Evolutionary conservation across 2,329 filamentous ascomycete species (phyloP).

Genomic region (Trichophyton equinum): DNA sequence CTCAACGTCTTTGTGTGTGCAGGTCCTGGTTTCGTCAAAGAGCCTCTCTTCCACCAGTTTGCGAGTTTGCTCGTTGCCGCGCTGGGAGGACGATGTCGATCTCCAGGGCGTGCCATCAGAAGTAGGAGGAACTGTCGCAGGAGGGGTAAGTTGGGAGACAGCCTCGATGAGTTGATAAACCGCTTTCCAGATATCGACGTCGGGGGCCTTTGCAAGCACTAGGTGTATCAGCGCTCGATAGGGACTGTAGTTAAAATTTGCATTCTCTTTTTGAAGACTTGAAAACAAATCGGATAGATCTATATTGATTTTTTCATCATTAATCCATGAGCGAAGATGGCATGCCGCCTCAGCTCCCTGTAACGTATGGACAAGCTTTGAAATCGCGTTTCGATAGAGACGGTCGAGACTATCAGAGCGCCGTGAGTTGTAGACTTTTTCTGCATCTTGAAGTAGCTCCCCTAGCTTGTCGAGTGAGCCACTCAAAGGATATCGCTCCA

Average conservation of each 20-base stretch:
- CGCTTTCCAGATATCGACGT: too few species aligned
- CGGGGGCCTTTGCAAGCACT: slow-evolving; percentile 10
- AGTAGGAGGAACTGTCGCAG: too few species aligned
- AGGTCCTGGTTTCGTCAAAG: slow-evolving; percentile 14
- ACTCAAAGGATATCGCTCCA: slow-evolving; percentile 7
- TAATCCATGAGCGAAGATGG: slow-evolving; percentile 7
- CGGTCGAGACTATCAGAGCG: slow-evolving; percentile 5
- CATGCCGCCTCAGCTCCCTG: slow-evolving; percentile 7
- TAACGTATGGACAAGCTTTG: slow-evolving; percentile 6
- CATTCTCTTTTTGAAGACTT: neutral
- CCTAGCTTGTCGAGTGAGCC: slow-evolving; percentile 7
- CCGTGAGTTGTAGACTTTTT: slow-evolving; percentile 5
- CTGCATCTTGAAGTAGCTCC: slow-evolving; percentile 5
- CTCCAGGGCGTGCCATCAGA: neutral
- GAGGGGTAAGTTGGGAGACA: too few species aligned
- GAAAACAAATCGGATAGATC: slow-evolving; percentile 6
- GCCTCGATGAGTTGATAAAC: too few species aligned
- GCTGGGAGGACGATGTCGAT: slow-evolving; percentile 4
- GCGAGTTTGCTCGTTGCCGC: slow-evolving; percentile 13
- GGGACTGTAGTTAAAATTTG: slow-evolving; percentile 7
- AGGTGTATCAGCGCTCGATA: slow-evolving; percentile 11
- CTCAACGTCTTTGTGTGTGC: slow-evolving; percentile 12
- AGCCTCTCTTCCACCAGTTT: slow-evolving; percentile 12
- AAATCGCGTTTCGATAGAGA: slow-evolving; percentile 6
- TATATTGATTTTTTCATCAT: slow-evolving; percentile 4